Base-by-base conservation (phyloP, 1,284 basidiomycete genomes). In the Grifola frondosa region DNA sequence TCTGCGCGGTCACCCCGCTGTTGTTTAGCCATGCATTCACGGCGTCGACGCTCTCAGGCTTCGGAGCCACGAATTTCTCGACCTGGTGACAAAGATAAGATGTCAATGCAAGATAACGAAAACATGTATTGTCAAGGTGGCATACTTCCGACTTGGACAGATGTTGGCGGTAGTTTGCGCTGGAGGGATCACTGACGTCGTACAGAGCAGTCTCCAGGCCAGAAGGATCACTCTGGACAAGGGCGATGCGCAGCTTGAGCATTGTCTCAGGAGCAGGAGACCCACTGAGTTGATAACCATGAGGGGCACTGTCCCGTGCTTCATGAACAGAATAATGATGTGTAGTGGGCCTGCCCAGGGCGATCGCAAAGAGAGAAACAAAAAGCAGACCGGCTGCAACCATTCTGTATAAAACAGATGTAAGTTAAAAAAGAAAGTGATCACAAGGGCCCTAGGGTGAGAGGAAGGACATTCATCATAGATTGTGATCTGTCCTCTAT, bases 11-110 rank as follows among this genome's bases (percentile, higher is more conserved):
- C 21, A 73, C 54, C 17, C 60, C 61, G 42, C 70, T 63, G n/a
- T 55, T 53, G 10, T 60, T 43, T 3, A 73, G 57, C 66, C 67
- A 73, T 23, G 59, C 42, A 23, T 59, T 61, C n/a, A 73, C 66
- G n/a, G 64, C 57, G 10, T 49, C 47, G 8, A 65, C 48, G 6
- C 64, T 62, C 15, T 64, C 65, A 10, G 57, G 43, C 16, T 59
- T 52, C 1, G 71, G 71, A 2, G 59, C 56, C 8, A 65, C 63
- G 46, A 67, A 68, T 10, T 60, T 52, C 45, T 68, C 66, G n/a
- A 40, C 46, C 56, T 44, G 75, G 77, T 48, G 37, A 72, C 66
- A 19, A 34, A 35, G 11, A 44, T 40, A 30, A 40, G 20, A 62
- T 52, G 8, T 16, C 10, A n/a, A 23, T 13, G 19, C 5, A 38